Evolutionary conservation across 2,329 filamentous ascomycete species (phyloP), one percentile per base, ranked within the genome.

Genomic region (Parafenestella ontariensis): DNA sequence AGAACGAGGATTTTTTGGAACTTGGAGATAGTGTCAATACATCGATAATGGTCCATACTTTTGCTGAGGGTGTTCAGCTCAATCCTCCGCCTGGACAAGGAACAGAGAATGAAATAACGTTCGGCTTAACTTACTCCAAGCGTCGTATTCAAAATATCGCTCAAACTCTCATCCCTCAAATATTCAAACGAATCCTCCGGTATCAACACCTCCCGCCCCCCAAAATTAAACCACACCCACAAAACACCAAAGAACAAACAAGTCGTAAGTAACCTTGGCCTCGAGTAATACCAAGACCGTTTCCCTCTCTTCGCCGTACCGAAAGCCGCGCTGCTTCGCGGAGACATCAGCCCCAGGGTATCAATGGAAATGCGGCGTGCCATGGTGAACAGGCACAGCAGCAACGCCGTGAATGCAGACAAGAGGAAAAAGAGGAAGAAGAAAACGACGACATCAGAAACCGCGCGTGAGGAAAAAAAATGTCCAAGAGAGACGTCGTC

Each of bases 1-100:
- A 86, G 77, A 18, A 83, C 81, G 46, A 85, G 77, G 9, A 86
- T 80, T 52, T 82, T 78, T 40, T 82, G 75, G 59, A 86, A 86
- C 83, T 84, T 52, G 15, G 3, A 43, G 17, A 34, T 15, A 47
- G 9, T 51, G 51, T 56, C 17, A 50, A 46, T 31, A 26, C 34
- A 31, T 2, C n/a, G n/a, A n/a, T n/a, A n/a, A n/a, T n/a, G n/a
- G n/a, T n/a, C n/a, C n/a, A n/a, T n/a, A n/a, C n/a, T n/a, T n/a
- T n/a, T n/a, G n/a, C n/a, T n/a, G n/a, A n/a, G n/a, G n/a, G n/a
- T n/a, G n/a, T n/a, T n/a, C n/a, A n/a, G n/a, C n/a, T n/a, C n/a
- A n/a, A n/a, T n/a, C n/a, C n/a, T n/a, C n/a, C n/a, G n/a, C n/a
- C n/a, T n/a, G n/a, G n/a, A n/a, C n/a, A n/a, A n/a, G n/a, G n/a